Conservation (phyloP, 2,329 filamentous ascomycete species). For the Epichloe amarillans region DNA sequence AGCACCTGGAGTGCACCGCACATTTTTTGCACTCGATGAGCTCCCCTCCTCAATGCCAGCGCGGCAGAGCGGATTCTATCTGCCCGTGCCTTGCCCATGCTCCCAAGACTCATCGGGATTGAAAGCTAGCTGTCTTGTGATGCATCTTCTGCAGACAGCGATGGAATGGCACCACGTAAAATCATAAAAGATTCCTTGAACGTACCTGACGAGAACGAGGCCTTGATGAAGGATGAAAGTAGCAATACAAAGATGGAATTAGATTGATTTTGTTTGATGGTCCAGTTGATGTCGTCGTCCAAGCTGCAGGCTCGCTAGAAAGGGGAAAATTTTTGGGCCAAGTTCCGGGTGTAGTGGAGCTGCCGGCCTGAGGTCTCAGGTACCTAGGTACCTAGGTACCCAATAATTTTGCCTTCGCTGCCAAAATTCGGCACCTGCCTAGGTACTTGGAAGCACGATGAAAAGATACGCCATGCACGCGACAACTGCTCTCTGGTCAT, state of each 20-base stretch:
- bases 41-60: too few relatives aligned
- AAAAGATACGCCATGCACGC: too few relatives aligned
- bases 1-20: too few relatives aligned
- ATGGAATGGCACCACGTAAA: neutral
- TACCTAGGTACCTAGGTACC: slow-evolving; percentile 6
- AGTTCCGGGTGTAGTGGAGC: slow-evolving; percentile 8
- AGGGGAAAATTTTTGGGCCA: slow-evolving; percentile 18
- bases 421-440: neutral
- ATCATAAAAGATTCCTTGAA: neutral
- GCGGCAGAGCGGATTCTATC: too few relatives aligned
- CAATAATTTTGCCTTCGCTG: neutral
- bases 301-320: slow-evolving; percentile 5
- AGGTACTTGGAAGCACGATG: too few relatives aligned
- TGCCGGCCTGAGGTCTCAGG: slow-evolving; percentile 22
- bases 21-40: too few relatives aligned
- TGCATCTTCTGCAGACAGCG: neutral
- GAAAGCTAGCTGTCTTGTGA: too few relatives aligned
- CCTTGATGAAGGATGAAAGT: neutral
- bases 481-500: too few relatives aligned
- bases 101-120: too few relatives aligned
- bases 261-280: neutral
- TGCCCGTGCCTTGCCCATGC: too few relatives aligned
- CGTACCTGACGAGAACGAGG: slow-evolving; percentile 1
- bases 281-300: neutral
- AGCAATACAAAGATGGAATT: slow-evolving; percentile 4